A percentile compares a stretch with the other conserved stretches of the same genome.
phyloP scores from a whole-genome alignment of 179 eudicot species.

The Amaranthus tricolor region DNA sequence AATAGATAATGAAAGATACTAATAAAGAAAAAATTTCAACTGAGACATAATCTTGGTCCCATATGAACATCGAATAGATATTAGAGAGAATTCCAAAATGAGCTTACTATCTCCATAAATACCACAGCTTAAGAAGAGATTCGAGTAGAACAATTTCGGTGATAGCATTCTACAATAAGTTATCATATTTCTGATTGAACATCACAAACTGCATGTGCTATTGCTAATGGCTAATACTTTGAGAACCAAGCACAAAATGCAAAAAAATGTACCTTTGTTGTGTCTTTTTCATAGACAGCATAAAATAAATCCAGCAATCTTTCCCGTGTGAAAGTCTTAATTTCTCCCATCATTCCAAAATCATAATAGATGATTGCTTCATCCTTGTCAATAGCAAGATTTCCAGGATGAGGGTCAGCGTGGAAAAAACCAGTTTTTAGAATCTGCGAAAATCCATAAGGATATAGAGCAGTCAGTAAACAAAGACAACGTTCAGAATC shows the following conservation, averaged over 20 bases:
- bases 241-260: background rate
- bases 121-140: background rate
- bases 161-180: background rate
- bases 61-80: background rate
- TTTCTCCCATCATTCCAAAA: slow-evolving; percentile 99
- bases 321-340: slow-evolving; percentile 85
- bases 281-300: slow-evolving; percentile 87
- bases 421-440: slow-evolving; percentile 97
- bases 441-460: slow-evolving; percentile 50
- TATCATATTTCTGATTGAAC: background rate
- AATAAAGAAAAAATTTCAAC: background rate
- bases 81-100: background rate
- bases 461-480: background rate
- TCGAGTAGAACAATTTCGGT: background rate
- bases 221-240: background rate
- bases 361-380: slow-evolving; percentile 96
- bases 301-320: slow-evolving; percentile 83
- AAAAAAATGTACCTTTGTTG: slow-evolving; percentile 65
- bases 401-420: slow-evolving; percentile 99
- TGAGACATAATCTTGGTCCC: background rate
- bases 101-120: background rate
- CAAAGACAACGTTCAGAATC: background rate
- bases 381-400: slow-evolving; percentile 94
- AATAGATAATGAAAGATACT: too few species aligned
- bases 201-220: background rate